Evolutionary conservation across 192 early-diverging fungal genomes (phyloP), one percentile per base, ranked within the genome.

Genomic region (Entomortierella chlamydospora): DNA sequence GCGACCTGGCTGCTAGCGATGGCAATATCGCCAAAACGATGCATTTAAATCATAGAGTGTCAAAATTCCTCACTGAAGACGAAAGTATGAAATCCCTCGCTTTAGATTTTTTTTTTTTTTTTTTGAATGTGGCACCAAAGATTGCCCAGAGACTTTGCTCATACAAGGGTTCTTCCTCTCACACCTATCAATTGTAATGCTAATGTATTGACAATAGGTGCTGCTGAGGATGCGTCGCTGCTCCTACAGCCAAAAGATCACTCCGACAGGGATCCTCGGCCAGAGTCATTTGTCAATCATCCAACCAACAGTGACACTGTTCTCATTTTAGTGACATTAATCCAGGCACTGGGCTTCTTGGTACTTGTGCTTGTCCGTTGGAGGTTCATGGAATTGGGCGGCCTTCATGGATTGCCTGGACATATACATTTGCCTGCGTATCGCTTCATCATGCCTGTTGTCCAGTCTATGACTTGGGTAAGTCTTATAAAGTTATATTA

Each of bases 371-470:
- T 79, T 2, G 63, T 79, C 2, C 67, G 76, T 7, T 79, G 76
- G 76, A 64, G 42, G 20, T 79, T 64, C 61, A 55, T 78, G 54
- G 74, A 78, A 55, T 2, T 79, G 9, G 76, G 76, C 0, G 68
- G 68, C 6, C 67, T 49, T 0, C 76, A 79, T 70, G 76, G 76
- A 29, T 61, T 66, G 26, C 76, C 76, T 0, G 76, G 76, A 29
- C 76, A 79, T 50, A 70, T 70, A 8, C 76, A 79, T 57, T 22
- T 79, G 8, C 76, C 76, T 17, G 41, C 57, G 20, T 79, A 70
- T 42, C 67, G 76, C n/a, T 79, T 79, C 33, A 53, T 70, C 51
- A 79, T 79, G 76, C 76, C 76, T 22, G 76, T 79, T 6, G 68
- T 68, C 1, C 76, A 79, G 51, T 64, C 76, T 2, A 49, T 79